These are phyloP conservation scores for Calonectria montana DNA, from an alignment of 2,329 filamentous ascomycete genomes.

Conservation along the genomic window DNA sequence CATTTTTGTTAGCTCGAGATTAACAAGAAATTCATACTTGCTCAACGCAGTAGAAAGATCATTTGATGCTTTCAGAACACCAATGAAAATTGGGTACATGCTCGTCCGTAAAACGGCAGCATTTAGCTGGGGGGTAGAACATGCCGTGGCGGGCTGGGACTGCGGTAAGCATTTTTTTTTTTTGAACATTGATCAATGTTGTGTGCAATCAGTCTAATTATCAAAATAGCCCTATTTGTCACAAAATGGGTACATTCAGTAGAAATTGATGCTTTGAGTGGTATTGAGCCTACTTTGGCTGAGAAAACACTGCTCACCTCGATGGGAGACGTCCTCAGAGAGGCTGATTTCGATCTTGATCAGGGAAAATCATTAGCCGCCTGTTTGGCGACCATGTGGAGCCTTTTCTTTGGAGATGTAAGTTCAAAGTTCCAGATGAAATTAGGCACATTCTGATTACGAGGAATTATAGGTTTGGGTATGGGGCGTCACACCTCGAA, in stretches of 20 bases:
- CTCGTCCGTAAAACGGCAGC: constrained; percentile 30
- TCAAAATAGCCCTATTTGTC: constrained; percentile 20
- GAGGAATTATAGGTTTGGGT: constrained; percentile 21
- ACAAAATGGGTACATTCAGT: constrained; percentile 29
- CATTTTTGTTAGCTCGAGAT: constrained; percentile 1
- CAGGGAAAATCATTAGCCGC: constrained; percentile 21
- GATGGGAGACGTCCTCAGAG: constrained; percentile 18
- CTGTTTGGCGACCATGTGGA: constrained; percentile 19
- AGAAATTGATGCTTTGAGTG: constrained; percentile 7
- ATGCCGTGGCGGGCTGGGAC: constrained; percentile 28
- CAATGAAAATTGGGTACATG: constrained; percentile 22
- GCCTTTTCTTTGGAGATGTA: constrained; percentile 24
- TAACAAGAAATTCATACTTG: constrained; percentile 7
- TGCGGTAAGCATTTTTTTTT: constrained; percentile 15
- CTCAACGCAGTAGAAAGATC: constrained; percentile 13
- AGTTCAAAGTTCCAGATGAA: background rate
- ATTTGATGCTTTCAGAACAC: constrained; percentile 20
- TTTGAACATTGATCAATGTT: background rate
- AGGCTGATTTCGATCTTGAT: constrained; percentile 20
- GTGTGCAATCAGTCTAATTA: background rate
- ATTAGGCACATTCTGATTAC: background rate
- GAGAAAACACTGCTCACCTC: constrained; percentile 3
- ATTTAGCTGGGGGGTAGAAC: constrained; percentile 28
- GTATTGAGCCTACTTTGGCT: background rate
- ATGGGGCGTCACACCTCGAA: constrained; percentile 29